Conservation (phyloP, 768 basidiomycete genomes). For the Hypholoma sublateritium region DNA sequence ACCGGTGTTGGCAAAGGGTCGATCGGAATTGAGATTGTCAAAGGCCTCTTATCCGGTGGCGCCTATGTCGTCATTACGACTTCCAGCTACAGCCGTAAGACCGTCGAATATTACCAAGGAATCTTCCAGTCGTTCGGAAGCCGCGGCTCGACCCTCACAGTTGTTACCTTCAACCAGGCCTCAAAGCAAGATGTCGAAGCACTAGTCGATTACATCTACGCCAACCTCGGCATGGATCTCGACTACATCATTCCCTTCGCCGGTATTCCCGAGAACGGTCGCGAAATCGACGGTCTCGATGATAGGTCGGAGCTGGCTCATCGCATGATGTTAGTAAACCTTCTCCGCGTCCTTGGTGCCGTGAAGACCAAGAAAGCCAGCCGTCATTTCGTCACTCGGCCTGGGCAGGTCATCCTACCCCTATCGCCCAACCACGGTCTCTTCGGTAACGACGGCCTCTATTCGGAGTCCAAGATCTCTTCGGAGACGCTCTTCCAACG, state of each 20-base stretch:
- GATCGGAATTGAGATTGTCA: conserved; percentile 96
- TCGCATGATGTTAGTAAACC: conserved; percentile 97
- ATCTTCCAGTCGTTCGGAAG: conserved; percentile 96
- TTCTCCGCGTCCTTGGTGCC: conserved; percentile 92
- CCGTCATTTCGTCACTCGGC: conserved; percentile 94
- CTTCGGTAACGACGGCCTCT: conserved; percentile 97
- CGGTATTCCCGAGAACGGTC: conserved; percentile 97
- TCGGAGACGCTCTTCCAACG: conserved; percentile 99
- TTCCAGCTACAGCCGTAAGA: conserved; percentile 92
- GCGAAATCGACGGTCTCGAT: conserved; percentile 96
- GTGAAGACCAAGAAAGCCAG: conserved; percentile 99
- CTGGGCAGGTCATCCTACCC: conserved; percentile 97
- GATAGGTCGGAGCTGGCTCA: conserved; percentile 98
- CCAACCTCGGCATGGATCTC: conserved; percentile 91
- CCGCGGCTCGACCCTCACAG: conserved; percentile 93
- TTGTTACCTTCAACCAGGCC: conserved; percentile 99
- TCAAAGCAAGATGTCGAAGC: conserved; percentile 99
- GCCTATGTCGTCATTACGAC: conserved; percentile 97
- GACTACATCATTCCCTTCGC: conserved; percentile 99
- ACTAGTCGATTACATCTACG: too few species aligned
- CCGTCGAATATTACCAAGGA: conserved; percentile 97
- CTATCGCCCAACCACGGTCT: conserved; percentile 97
- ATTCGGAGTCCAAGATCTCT: conserved; percentile 98
- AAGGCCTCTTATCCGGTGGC: conserved; percentile 94
- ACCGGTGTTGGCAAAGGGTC: conserved; percentile 98